phyloP scores from a whole-genome alignment of 192 early-diverging fungal genomes.

The Linnemannia schmuckeri region DNA sequence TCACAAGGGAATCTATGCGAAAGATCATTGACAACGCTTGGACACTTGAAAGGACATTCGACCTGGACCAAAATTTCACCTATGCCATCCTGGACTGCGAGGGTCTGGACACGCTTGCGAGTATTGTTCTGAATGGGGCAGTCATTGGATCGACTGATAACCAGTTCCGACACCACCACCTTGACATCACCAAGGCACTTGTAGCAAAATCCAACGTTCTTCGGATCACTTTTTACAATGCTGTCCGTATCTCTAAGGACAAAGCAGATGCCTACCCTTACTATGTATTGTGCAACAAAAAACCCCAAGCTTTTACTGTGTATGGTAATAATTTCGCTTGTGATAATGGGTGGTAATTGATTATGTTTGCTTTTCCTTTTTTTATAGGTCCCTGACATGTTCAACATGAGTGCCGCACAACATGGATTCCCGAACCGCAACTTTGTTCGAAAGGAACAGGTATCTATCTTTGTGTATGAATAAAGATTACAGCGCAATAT shows the following conservation, averaged over 20 bases:
- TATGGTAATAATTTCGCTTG: background rate
- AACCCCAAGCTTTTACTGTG: no score
- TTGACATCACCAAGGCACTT: slow-evolving; percentile 44
- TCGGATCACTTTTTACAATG: slow-evolving; percentile 54
- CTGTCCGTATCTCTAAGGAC: slow-evolving; percentile 28
- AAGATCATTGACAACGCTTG: slow-evolving; percentile 23
- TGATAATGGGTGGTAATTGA: background rate
- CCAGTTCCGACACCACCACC: slow-evolving; percentile 59
- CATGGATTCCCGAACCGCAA: slow-evolving; percentile 47
- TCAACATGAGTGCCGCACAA: slow-evolving; percentile 50
- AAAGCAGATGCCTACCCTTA: slow-evolving; percentile 34
- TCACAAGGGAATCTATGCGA: slow-evolving; percentile 24
- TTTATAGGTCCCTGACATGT: slow-evolving; percentile 48
- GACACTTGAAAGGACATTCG: slow-evolving; percentile 19
- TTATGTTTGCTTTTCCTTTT: background rate
- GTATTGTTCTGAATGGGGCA: slow-evolving; percentile 57
- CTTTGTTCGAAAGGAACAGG: slow-evolving; percentile 48
- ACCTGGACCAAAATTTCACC: background rate
- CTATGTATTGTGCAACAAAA: slow-evolving; percentile 19
- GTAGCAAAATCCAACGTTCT: slow-evolving; percentile 22
- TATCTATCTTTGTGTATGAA: background rate
- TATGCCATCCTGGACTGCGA: slow-evolving; percentile 58
- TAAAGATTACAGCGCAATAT: background rate
- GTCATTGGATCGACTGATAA: slow-evolving; percentile 59
- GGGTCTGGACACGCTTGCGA: slow-evolving; percentile 65